These are phyloP conservation scores for Isatis lusitanica DNA, from an alignment of 441 rosid genomes.

Conservation along the genomic window DNA sequence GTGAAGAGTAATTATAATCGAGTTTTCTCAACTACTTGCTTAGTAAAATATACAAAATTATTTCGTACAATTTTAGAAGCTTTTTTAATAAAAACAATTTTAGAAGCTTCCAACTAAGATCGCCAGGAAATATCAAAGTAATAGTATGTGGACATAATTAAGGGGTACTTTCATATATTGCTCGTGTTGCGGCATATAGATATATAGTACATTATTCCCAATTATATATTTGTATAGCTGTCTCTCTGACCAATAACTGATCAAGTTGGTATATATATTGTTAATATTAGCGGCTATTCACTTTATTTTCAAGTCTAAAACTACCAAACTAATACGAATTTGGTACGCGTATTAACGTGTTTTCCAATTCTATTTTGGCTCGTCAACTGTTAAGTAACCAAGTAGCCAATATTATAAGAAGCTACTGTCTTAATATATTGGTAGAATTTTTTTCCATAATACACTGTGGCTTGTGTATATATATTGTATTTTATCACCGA, in stretches of 20 bases:
- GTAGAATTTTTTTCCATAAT: neutral
- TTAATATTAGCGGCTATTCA: slow-evolving; percentile 16
- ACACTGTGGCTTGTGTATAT: neutral
- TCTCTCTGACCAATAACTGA: slow-evolving; percentile 19
- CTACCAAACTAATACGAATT: neutral
- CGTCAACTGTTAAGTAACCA: neutral
- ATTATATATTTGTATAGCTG: slow-evolving; percentile 8
- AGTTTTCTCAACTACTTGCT: neutral
- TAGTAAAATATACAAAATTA: neutral
- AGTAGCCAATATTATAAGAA: neutral
- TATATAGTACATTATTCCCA: neutral
- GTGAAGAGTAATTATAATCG: neutral
- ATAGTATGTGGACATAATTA: neutral
- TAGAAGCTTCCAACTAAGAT: neutral
- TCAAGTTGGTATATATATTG: slow-evolving; percentile 25
- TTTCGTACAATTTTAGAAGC: neutral
- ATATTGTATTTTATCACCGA: neutral
- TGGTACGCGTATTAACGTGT: slow-evolving; percentile 17
- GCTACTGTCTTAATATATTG: neutral
- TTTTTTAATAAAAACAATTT: no score
- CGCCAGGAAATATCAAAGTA: neutral
- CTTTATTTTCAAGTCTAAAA: slow-evolving; percentile 18
- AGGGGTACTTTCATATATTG: neutral
- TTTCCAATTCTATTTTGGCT: neutral
- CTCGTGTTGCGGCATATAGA: slow-evolving; percentile 6